Evolutionary conservation across 768 basidiomycete species (phyloP).

Genomic region (Mycena crocata): DNA sequence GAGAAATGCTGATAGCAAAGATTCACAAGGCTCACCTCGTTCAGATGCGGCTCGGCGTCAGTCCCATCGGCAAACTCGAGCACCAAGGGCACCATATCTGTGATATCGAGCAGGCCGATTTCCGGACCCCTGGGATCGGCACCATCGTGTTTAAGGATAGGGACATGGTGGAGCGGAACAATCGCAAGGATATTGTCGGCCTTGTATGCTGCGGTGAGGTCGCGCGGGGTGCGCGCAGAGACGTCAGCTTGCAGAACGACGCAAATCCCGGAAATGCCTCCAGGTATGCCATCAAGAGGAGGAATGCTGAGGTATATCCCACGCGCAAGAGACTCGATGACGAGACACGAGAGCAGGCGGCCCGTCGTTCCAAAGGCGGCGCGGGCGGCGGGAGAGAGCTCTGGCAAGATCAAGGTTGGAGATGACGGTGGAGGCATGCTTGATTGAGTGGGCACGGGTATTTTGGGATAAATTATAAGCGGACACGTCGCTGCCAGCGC

Average conservation of each 20-base stretch:
- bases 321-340: slow-evolving; percentile 64
- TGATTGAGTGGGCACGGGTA: too few relatives aligned
- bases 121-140: slow-evolving; percentile 45
- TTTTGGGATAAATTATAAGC: too few relatives aligned
- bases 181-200: slow-evolving; percentile 57
- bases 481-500: too few relatives aligned
- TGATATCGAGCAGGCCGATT: slow-evolving; percentile 64
- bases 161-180: slow-evolving; percentile 57
- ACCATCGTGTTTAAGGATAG: slow-evolving; percentile 56
- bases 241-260: slow-evolving; percentile 52
- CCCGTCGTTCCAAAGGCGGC: slow-evolving; percentile 62
- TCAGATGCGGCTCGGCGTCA: slow-evolving; percentile 9
- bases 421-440: slow-evolving; percentile 30
- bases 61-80: slow-evolving; percentile 47
- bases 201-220: slow-evolving; percentile 37
- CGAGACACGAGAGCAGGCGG: slow-evolving; percentile 67
- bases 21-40: slow-evolving; percentile 15
- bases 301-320: slow-evolving; percentile 60
- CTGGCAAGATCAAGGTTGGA: slow-evolving; percentile 40
- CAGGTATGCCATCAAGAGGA: slow-evolving; percentile 41
- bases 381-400: slow-evolving; percentile 49
- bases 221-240: slow-evolving; percentile 36
- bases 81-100: slow-evolving; percentile 63
- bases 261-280: slow-evolving; percentile 52
- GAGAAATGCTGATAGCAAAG: neutral